phyloP scores from a whole-genome alignment of 2,329 filamentous ascomycete genomes.

The Zalaria sp. region DNA sequence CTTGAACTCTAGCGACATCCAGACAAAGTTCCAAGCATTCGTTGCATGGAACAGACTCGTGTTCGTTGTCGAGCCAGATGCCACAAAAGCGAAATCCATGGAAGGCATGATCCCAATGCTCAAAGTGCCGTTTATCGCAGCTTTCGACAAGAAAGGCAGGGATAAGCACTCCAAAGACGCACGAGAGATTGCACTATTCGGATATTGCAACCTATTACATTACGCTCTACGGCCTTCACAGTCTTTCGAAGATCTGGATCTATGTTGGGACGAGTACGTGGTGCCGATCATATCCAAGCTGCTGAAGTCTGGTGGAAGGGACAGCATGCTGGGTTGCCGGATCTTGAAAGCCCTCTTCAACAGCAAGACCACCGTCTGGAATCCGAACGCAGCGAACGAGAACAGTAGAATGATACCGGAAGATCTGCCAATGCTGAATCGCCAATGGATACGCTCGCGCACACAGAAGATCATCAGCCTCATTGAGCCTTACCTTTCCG shows the following conservation, averaged over 20 bases:
- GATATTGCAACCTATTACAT: constrained; percentile 69
- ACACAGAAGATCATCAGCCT: constrained; percentile 49
- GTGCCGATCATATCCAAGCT: constrained; percentile 47
- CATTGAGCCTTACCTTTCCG: constrained; percentile 39
- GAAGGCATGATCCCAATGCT: constrained; percentile 47
- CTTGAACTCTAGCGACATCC: constrained; percentile 64
- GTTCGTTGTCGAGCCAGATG: constrained; percentile 55
- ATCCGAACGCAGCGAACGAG: constrained; percentile 53
- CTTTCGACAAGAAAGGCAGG: constrained; percentile 50
- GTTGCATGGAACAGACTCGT: constrained; percentile 76
- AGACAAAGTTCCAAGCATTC: constrained; percentile 63
- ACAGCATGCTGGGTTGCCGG: constrained; percentile 46
- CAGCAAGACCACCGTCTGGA: constrained; percentile 49
- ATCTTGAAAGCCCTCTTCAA: constrained; percentile 65
- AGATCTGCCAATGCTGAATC: constrained; percentile 74
- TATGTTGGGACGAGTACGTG: constrained; percentile 67
- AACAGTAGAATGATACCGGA: constrained; percentile 38
- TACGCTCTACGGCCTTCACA: constrained; percentile 64
- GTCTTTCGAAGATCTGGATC: constrained; percentile 51
- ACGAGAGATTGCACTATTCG: constrained; percentile 50
- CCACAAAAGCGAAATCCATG: constrained; percentile 39
- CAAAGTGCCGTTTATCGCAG: constrained; percentile 49
- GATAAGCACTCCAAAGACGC: constrained; percentile 32
- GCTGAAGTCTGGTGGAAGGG: constrained; percentile 34
- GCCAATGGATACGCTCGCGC: constrained; percentile 74